Conservation (phyloP, 805 yeast genomes). For the Barnettozyma sp. region DNA sequence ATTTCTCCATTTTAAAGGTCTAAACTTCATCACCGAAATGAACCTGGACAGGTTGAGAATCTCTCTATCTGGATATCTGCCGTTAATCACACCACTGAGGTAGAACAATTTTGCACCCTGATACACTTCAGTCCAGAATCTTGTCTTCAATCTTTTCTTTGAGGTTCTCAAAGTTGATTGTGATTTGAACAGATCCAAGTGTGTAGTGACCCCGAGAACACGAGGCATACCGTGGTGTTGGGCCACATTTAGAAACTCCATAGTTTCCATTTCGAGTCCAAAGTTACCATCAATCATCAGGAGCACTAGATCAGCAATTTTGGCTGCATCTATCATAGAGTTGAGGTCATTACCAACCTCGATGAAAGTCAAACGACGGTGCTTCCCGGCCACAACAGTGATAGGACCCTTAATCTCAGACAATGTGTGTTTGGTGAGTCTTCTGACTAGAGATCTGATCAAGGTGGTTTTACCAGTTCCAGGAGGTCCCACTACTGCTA, state of each 20-base stretch:
- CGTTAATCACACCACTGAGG: conserved; percentile 91
- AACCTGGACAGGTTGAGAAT: conserved; percentile 86
- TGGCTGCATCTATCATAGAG: conserved; percentile 94
- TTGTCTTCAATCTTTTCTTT: conserved; percentile 82
- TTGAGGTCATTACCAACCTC: conserved; percentile 91
- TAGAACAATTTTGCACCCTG: conserved; percentile 96
- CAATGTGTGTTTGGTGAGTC: conserved; percentile 81
- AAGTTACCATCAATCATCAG: conserved; percentile 92
- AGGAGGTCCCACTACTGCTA: conserved; percentile 97
- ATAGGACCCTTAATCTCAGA: conserved; percentile 91
- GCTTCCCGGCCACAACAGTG: conserved; percentile 92
- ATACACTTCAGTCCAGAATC: conserved; percentile 99
- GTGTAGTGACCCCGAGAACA: conserved; percentile 91
- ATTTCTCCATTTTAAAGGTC: conserved; percentile 99
- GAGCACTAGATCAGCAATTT: conserved; percentile 87
- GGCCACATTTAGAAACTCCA: conserved; percentile 94
- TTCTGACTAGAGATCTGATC: conserved; percentile 78
- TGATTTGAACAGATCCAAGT: conserved; percentile 85
- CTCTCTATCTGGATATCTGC: conserved; percentile 96
- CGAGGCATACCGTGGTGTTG: conserved; percentile 99
- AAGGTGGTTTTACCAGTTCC: conserved; percentile 97
- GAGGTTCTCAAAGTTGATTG: conserved; percentile 86
- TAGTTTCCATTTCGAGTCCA: conserved; percentile 98
- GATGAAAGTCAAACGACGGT: conserved; percentile 84
- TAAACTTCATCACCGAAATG: conserved; percentile 93